Base-by-base conservation (phyloP, 2,329 filamentous ascomycete genomes). In the Colletotrichum sp. region DNA sequence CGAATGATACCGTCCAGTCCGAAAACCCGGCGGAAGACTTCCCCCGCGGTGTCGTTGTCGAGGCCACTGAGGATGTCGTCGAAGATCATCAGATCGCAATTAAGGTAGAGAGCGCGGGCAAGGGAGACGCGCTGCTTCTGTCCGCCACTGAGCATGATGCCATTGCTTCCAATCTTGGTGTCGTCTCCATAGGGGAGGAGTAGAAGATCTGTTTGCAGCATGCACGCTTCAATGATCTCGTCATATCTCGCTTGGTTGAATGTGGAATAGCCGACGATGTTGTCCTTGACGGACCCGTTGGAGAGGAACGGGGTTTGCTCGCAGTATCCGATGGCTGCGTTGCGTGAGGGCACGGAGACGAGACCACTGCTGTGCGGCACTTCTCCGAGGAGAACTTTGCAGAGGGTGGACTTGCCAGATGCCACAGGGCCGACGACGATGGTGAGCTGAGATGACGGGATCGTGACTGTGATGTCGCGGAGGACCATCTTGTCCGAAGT, bases 371-470 rank as follows among this genome's bases (percentile, higher is more conserved):
- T 75, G 1, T 76, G 75, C 0, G 81, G 78, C 0, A 80, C 61
- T 36, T 82, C 81, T 2, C 81, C 81, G 0, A 82, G 75, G 0
- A 88, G 76, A 1, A 81, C 82, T 36, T 84, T 84, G 78, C 82
- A 84, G 0, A 86, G 76, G 0, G 84, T 82, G 0, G 84, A 84
- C 70, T 87, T 87, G 1, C 85, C 85, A 0, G 81, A 82, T 1
- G 80, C 85, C 6, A 86, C 78, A 0, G 84, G 84, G 0, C 85
- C 85, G 11, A 85, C 80, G 3, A 86, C 76, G 8, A 86, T 79
- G 6, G 82, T 86, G 2, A 86, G 78, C 7, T 78, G 73, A 6
- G 76, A 76, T 0, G 77, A 67, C 3, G 81, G 79, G 4, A 86
- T 77, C 1, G 76, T 76, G 3, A 85, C 70, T 16, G 82, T 77